These are phyloP conservation scores for Melastoma malabathricum DNA, from an alignment of 345 rosid species.

Conservation along the genomic window DNA sequence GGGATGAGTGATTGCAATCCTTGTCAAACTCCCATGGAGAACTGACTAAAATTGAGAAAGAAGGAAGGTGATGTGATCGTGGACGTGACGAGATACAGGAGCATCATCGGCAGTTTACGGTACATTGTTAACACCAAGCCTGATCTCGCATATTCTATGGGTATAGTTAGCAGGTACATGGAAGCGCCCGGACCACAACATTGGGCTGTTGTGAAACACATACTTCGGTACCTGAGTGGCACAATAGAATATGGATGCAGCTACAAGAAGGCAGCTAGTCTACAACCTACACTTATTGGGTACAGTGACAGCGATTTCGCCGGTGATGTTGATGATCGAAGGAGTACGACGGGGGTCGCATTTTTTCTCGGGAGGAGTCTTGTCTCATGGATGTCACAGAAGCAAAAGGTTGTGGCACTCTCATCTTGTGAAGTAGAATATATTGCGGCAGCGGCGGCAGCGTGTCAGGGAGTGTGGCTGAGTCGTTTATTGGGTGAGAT, in stretches of 20 bases:
- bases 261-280: background rate
- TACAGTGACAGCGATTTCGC: conserved; percentile 1
- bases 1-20: conserved; percentile 3
- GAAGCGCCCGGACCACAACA: background rate
- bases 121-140: conserved; percentile 2
- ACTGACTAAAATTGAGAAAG: background rate
- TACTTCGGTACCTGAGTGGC: background rate
- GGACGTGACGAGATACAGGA: conserved; percentile 2
- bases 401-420: conserved; percentile 5
- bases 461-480: conserved; percentile 7
- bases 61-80: background rate
- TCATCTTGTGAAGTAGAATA: conserved; percentile 5
- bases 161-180: background rate
- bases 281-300: background rate
- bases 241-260: background rate
- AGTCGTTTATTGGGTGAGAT: background rate
- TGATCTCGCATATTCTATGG: background rate
- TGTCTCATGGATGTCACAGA: conserved; percentile 3
- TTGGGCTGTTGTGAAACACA: conserved; percentile 1
- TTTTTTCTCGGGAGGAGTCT: background rate
- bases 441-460: conserved; percentile 3
- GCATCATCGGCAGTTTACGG: conserved; percentile 1
- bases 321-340: conserved; percentile 5
- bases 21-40: conserved; percentile 1
- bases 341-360: conserved; percentile 7